These are phyloP conservation scores for Colletotrichum spaethianum DNA, from an alignment of 2,329 filamentous ascomycete species.

Conservation along the genomic window DNA sequence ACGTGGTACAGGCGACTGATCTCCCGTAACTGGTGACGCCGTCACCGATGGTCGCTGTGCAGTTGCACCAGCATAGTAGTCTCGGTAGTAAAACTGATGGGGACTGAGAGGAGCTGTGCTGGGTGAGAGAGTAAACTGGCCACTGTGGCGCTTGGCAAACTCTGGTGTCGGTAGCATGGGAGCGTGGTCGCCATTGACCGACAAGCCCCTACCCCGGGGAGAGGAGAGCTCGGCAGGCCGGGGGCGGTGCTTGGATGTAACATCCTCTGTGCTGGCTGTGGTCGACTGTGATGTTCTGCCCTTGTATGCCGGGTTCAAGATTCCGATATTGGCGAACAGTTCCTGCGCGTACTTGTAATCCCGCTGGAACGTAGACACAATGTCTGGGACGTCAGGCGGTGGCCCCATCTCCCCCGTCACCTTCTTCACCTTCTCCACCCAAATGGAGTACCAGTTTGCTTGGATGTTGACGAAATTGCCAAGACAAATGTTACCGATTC, in stretches of 20 bases:
- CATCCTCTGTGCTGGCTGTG: constrained; percentile 68
- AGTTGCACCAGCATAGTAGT: constrained; percentile 63
- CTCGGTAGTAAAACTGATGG: constrained; percentile 70
- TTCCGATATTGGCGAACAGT: constrained; percentile 78
- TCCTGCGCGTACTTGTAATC: constrained; percentile 86
- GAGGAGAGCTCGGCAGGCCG: constrained; percentile 63
- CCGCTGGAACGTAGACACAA: constrained; percentile 82
- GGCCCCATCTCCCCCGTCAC: constrained; percentile 77
- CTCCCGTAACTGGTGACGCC: constrained; percentile 69
- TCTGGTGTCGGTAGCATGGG: constrained; percentile 77
- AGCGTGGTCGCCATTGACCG: constrained; percentile 73
- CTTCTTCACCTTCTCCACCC: constrained; percentile 85
- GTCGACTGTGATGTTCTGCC: constrained; percentile 72
- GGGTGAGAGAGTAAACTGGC: constrained; percentile 75
- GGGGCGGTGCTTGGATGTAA: constrained; percentile 62
- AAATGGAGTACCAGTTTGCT: constrained; percentile 84
- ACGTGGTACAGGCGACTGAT: constrained; percentile 64
- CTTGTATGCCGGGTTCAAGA: constrained; percentile 81
- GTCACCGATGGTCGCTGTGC: constrained; percentile 47
- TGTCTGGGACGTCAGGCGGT: constrained; percentile 78
- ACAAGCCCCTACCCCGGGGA: constrained; percentile 70
- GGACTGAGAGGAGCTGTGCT: constrained; percentile 64
- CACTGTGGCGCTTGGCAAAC: constrained; percentile 75
- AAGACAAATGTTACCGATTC: constrained; percentile 83
- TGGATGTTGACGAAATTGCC: constrained; percentile 89